A percentile compares a stretch with the other conserved stretches of the same genome.
Evolutionary conservation across 192 early-diverging fungal species (phyloP).

Genomic region (Powellomyces hirtus): DNA sequence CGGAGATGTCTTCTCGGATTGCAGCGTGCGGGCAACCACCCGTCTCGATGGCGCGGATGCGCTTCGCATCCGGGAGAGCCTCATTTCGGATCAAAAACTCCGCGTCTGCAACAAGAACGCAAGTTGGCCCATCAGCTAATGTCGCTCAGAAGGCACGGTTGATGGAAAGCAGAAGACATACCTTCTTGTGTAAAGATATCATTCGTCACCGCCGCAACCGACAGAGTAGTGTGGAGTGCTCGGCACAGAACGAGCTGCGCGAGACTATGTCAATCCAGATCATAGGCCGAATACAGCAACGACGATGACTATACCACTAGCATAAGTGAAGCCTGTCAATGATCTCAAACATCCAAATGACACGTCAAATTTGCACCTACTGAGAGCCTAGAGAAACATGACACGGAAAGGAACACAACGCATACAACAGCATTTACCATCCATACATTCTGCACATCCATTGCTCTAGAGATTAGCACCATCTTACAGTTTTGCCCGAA

Average conservation of each 20-base stretch:
- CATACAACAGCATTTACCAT: not conserved
- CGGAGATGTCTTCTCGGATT: constrained; percentile 92
- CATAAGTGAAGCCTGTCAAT: not conserved
- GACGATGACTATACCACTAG: not conserved
- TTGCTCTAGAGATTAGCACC: constrained; percentile 35
- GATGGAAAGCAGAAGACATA: not conserved
- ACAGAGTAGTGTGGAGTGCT: constrained; percentile 73
- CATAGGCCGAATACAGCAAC: too few relatives aligned
- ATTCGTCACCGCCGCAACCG: constrained; percentile 91
- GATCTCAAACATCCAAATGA: not conserved
- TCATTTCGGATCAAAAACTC: constrained; percentile 90
- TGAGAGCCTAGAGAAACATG: not conserved
- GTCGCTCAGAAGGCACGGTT: not conserved
- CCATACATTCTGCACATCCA: not conserved
- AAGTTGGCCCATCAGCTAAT: not conserved
- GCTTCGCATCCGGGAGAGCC: constrained; percentile 75
- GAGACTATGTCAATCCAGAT: too few relatives aligned
- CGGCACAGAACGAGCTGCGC: constrained; percentile 77
- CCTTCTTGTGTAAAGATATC: constrained; percentile 94
- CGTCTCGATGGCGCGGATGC: constrained; percentile 93
- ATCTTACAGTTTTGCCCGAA: constrained; percentile 91
- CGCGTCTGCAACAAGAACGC: constrained; percentile 57
- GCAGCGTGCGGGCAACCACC: constrained; percentile 97
- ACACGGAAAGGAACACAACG: not conserved
- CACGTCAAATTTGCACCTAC: not conserved